phyloP scores from a whole-genome alignment of 345 rosid species.

The Linum usitatissimum region DNA sequence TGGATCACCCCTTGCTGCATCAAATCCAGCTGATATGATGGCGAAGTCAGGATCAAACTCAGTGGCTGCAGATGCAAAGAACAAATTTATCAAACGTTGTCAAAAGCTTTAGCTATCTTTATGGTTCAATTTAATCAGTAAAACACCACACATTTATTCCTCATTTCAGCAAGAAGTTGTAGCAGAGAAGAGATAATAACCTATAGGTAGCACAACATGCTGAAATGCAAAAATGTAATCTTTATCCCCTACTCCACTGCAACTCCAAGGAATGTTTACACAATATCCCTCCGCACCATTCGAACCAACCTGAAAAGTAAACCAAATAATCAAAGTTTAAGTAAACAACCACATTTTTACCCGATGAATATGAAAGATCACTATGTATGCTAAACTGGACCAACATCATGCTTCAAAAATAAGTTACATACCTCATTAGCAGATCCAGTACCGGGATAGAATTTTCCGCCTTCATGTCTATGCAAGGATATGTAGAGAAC shows the following conservation, averaged over 20 bases:
- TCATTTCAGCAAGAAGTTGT: not conserved
- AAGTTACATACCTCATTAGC: conserved; percentile 52
- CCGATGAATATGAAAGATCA: not conserved
- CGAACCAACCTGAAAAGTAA: conserved; percentile 56
- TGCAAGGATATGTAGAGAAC: conserved; percentile 86
- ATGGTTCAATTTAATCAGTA: not conserved
- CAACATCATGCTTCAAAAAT: not conserved
- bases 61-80: conserved; percentile 46
- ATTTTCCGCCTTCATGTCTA: conserved; percentile 83
- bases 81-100: conserved; percentile 6
- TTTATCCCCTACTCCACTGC: conserved; percentile 88
- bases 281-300: conserved; percentile 91
- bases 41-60: conserved; percentile 86
- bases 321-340: not conserved
- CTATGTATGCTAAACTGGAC: not conserved
- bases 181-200: conserved; percentile 25
- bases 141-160: not conserved
- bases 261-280: conserved; percentile 94
- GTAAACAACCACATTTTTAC: not conserved
- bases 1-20: conserved; percentile 99
- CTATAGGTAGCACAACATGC: conserved; percentile 86
- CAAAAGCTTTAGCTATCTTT: not conserved
- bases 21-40: conserved; percentile 96
- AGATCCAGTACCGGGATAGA: conserved; percentile 93
- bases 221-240: conserved; percentile 92